A percentile compares a stretch with the other conserved stretches of the same genome.
Conservation (phyloP, 768 basidiomycete genomes). For the Boletus pseudo-olivaceus region DNA sequence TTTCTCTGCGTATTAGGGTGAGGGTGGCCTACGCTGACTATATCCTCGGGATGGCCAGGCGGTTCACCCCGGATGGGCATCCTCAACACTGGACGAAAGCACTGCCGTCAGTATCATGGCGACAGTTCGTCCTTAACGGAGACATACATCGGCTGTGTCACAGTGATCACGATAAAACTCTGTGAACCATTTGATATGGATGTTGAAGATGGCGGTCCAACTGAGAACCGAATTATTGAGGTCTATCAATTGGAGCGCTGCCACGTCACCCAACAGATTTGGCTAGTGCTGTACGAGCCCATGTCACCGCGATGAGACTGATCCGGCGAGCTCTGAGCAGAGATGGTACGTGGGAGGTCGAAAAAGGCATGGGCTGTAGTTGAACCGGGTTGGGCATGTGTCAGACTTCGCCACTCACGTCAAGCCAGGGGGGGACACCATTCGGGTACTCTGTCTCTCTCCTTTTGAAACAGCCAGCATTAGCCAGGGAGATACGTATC, state of each 20-base stretch:
- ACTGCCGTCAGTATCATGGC: too few relatives aligned
- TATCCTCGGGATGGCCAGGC: not conserved
- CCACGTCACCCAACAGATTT: not conserved
- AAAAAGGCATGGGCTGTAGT: slow-evolving; percentile 18
- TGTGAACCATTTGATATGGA: not conserved
- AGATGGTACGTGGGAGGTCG: not conserved
- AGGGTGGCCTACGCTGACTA: not conserved
- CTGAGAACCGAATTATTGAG: not conserved
- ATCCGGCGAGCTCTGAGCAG: slow-evolving; percentile 4
- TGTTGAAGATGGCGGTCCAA: not conserved
- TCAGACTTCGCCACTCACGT: slow-evolving; percentile 9
- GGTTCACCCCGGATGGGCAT: too few relatives aligned
- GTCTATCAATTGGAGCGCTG: not conserved
- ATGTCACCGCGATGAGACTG: not conserved
- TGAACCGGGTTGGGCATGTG: slow-evolving; percentile 10
- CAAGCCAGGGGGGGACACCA: not conserved
- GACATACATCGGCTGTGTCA: not conserved
- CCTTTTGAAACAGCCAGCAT: not conserved
- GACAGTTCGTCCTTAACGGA: not conserved
- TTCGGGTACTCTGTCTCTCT: not conserved
- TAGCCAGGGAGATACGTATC: not conserved
- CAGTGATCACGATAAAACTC: not conserved
- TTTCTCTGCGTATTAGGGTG: not conserved
- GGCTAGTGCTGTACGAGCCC: not conserved
- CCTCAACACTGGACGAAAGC: too few relatives aligned